Percentiles rank a stretch among this genome's conserved stretches.
Evolutionary conservation across 441 rosid species (phyloP).

Genomic region (Rhodomyrtus psidioides): DNA sequence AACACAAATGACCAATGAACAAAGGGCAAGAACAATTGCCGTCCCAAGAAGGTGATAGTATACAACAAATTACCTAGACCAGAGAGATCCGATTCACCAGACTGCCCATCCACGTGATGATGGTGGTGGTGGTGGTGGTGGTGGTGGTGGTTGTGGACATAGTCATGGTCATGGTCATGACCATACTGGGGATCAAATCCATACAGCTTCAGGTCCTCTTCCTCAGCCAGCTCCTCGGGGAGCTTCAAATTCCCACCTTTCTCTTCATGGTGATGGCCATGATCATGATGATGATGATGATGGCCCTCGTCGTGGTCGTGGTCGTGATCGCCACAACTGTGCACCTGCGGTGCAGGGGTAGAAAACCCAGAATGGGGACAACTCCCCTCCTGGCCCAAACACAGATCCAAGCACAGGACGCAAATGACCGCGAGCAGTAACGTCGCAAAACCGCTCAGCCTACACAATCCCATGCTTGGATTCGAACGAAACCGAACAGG

Average conservation of each 20-base stretch:
- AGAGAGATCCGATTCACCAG: conserved; percentile 29
- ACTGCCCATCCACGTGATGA: conserved; percentile 5
- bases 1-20: not conserved
- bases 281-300: conserved; percentile 15
- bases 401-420: conserved; percentile 38
- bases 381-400: conserved; percentile 12
- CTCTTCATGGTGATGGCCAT: conserved; percentile 12
- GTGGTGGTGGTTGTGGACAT: conserved; percentile 17
- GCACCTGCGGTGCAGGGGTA: conserved; percentile 32
- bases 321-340: conserved; percentile 23
- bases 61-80: conserved; percentile 41
- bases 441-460: not conserved
- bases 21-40: not conserved
- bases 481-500: not conserved
- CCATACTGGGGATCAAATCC: conserved; percentile 42
- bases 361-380: conserved; percentile 17
- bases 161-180: conserved; percentile 10
- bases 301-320: conserved; percentile 16
- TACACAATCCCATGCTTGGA: not conserved
- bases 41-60: not conserved
- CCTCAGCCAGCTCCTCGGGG: conserved; percentile 87
- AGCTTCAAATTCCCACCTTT: conserved; percentile 23
- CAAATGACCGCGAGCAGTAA: not conserved
- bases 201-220: conserved; percentile 72
- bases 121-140: conserved; percentile 6